Percentiles rank a stretch among this genome's conserved stretches.
Conservation (phyloP, 129 eudicot genomes). For the Kitagawia praeruptora region DNA sequence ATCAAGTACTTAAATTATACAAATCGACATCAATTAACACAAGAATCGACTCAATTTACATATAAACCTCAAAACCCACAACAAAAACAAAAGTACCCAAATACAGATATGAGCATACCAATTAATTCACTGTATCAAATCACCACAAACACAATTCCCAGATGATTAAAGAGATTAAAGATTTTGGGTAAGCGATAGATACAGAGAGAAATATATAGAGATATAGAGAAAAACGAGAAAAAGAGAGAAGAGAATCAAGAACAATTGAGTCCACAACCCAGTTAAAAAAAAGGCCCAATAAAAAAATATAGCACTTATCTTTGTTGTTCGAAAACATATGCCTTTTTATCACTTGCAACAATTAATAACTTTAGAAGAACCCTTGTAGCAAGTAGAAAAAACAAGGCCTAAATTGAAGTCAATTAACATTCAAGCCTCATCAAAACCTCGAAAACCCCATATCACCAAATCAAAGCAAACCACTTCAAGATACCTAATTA, state of each 20-base stretch:
- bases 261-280: too few relatives aligned
- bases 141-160: conserved; percentile 5
- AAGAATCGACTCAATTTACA: too few relatives aligned
- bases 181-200: conserved; percentile 11
- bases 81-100: background rate
- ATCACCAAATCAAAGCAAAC: background rate
- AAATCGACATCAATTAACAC: conserved; percentile 18
- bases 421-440: background rate
- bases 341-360: too few relatives aligned
- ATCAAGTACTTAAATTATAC: background rate
- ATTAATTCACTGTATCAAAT: conserved; percentile 6
- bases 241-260: background rate
- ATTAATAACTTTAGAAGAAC: too few relatives aligned
- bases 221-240: conserved; percentile 23
- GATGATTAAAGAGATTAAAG: background rate
- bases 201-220: conserved; percentile 6
- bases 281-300: too few relatives aligned
- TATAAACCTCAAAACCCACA: conserved; percentile 13
- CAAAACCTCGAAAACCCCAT: conserved; percentile 9
- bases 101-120: too few relatives aligned
- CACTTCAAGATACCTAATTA: conserved; percentile 5
- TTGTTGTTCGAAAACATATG: too few relatives aligned
- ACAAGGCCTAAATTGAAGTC: background rate
- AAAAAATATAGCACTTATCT: too few relatives aligned
- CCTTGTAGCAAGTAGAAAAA: too few relatives aligned